Conservation (phyloP, 768 basidiomycete genomes). For the Leccinellum rugosiceps region DNA sequence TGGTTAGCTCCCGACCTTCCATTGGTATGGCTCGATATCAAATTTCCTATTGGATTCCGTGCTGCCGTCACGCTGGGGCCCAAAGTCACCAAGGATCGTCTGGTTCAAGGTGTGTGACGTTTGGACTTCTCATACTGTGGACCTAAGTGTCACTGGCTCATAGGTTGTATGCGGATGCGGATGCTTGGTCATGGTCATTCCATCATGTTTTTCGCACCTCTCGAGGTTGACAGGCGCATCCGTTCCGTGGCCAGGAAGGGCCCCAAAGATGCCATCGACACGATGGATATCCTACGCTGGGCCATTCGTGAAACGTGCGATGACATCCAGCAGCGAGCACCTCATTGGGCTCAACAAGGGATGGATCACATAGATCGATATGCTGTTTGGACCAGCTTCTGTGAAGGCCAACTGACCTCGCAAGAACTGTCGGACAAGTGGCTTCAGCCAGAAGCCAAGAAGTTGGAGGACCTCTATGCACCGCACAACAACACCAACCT, state of each 20-base stretch:
- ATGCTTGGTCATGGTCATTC: conserved; percentile 47
- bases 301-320: conserved; percentile 42
- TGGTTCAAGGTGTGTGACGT: conserved; percentile 12
- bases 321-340: conserved; percentile 36
- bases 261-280: neutral
- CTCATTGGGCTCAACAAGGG: conserved; percentile 47
- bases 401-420: conserved; percentile 1
- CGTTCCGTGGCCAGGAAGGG: conserved; percentile 23
- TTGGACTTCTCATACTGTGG: neutral
- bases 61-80: conserved; percentile 37
- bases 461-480: conserved; percentile 27
- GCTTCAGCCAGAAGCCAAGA: conserved; percentile 40
- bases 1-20: conserved; percentile 25
- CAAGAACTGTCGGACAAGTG: conserved; percentile 24
- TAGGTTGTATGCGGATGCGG: conserved; percentile 57
- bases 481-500: neutral
- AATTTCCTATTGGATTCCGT: conserved; percentile 26
- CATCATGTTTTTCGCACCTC: conserved; percentile 47
- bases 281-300: conserved; percentile 43
- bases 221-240: conserved; percentile 41
- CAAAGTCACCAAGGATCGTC: conserved; percentile 34
- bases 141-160: conserved; percentile 5
- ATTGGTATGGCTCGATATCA: conserved; percentile 29
- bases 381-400: conserved; percentile 20
- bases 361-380: conserved; percentile 32